Evolutionary conservation across 768 basidiomycete genomes (phyloP).

Genomic region (Polyporus arcularius): DNA sequence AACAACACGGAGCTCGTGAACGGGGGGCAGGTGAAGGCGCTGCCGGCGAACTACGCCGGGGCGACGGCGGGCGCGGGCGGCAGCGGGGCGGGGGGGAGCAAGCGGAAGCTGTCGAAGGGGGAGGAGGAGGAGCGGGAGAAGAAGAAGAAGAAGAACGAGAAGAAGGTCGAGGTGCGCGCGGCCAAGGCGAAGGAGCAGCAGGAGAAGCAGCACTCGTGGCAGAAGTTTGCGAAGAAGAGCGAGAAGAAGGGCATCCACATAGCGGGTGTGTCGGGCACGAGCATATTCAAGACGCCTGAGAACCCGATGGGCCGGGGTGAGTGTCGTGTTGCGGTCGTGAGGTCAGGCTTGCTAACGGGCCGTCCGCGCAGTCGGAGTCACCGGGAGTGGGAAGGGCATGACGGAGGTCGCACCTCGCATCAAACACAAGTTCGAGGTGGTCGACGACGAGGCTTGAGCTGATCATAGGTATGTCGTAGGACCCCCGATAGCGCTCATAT

Average conservation of each 20-base stretch:
- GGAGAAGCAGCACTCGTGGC: constrained; percentile 85
- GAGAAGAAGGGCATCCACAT: constrained; percentile 93
- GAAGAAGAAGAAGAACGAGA: constrained; percentile 96
- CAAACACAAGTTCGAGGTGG: constrained; percentile 73
- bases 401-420: constrained; percentile 65
- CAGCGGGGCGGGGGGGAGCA: constrained; percentile 46
- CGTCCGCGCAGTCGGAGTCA: constrained; percentile 72
- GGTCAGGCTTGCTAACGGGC: constrained; percentile 3
- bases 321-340: constrained; percentile 30
- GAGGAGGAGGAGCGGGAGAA: constrained; percentile 87
- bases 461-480: constrained; percentile 8
- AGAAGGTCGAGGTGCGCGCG: constrained; percentile 82
- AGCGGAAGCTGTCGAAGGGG: constrained; percentile 76
- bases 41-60: constrained; percentile 57
- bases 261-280: constrained; percentile 84
- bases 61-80: constrained; percentile 33
- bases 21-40: constrained; percentile 65
- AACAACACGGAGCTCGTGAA: constrained; percentile 88
- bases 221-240: constrained; percentile 93
- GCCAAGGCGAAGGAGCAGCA: constrained; percentile 88
- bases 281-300: constrained; percentile 93
- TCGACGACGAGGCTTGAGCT: constrained; percentile 37
- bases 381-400: constrained; percentile 88
- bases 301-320: constrained; percentile 85
- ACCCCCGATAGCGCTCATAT: no score